phyloP scores from a whole-genome alignment of 805 yeast genomes.

The Zygoascus ofunaensis region DNA sequence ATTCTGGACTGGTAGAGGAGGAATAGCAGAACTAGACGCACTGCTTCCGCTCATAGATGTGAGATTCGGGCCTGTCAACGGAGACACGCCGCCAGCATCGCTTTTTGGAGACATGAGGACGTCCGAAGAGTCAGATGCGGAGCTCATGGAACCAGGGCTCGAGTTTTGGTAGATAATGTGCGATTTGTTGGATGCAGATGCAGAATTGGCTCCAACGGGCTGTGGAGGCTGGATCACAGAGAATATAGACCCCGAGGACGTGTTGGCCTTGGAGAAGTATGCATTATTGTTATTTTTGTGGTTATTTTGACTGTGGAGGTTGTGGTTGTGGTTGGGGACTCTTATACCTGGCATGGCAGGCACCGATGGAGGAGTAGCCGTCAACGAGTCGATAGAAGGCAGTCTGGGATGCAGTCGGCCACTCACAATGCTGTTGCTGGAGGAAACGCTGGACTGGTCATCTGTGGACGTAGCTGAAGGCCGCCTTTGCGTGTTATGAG shows the following conservation, averaged over 20 bases:
- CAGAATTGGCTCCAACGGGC: not conserved
- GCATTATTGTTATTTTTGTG: not conserved
- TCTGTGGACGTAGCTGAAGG: not conserved
- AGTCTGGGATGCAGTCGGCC: conserved; percentile 10
- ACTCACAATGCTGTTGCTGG: not conserved
- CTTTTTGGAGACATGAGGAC: not conserved
- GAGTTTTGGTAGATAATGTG: not conserved
- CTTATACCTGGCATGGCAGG: not conserved
- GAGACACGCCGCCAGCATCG: not conserved
- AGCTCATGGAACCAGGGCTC: not conserved
- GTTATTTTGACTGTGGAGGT: not conserved
- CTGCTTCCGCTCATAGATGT: not conserved
- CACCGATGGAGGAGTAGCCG: conserved; percentile 6
- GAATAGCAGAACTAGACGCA: not conserved
- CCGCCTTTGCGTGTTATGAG: not conserved
- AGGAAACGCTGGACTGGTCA: not conserved
- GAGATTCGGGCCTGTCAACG: not conserved
- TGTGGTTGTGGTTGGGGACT: not conserved
- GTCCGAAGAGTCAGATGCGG: not conserved
- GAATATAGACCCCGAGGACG: not conserved
- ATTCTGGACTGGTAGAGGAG: not conserved
- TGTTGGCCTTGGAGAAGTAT: conserved; percentile 4
- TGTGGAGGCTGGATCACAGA: not conserved
- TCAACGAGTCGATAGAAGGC: conserved; percentile 21
- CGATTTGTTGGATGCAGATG: not conserved